A percentile compares a stretch with the other conserved stretches of the same genome.
Conservation (phyloP, 2,329 filamentous ascomycete species). For the Penicillium hesseltinei region DNA sequence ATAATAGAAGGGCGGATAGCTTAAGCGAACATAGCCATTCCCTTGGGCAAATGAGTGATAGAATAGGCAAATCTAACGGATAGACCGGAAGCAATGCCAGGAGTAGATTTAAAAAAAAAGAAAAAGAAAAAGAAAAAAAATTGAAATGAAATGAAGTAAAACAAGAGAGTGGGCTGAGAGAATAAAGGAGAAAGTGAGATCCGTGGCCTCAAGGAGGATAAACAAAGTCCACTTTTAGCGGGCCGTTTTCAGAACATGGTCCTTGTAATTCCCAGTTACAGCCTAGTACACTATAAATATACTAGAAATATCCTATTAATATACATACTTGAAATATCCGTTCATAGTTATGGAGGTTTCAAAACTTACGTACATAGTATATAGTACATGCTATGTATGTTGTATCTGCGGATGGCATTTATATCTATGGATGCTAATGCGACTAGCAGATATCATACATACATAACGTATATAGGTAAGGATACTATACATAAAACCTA, state of each 20-base stretch:
- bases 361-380: not conserved
- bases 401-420: not conserved
- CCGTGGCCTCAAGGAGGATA: constrained; percentile 23
- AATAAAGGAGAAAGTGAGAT: constrained; percentile 13
- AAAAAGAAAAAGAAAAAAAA: constrained; percentile 8
- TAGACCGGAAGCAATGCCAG: constrained; percentile 5
- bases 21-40: constrained; percentile 23
- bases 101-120: not conserved
- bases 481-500: too few relatives aligned
- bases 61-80: constrained; percentile 6
- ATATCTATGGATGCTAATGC: not conserved
- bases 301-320: not conserved
- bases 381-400: too few relatives aligned
- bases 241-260: constrained; percentile 23
- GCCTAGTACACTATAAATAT: not conserved
- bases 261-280: not conserved
- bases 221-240: constrained; percentile 22
- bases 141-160: constrained; percentile 9
- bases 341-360: not conserved
- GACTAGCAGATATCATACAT: not conserved
- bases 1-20: constrained; percentile 1
- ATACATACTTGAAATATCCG: not conserved
- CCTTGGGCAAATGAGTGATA: constrained; percentile 9
- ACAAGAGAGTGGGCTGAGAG: constrained; percentile 5
- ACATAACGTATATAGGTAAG: not conserved